These are phyloP conservation scores for Talaromyces rugulosus DNA, from an alignment of 2,329 filamentous ascomycete genomes.

Conservation along the genomic window DNA sequence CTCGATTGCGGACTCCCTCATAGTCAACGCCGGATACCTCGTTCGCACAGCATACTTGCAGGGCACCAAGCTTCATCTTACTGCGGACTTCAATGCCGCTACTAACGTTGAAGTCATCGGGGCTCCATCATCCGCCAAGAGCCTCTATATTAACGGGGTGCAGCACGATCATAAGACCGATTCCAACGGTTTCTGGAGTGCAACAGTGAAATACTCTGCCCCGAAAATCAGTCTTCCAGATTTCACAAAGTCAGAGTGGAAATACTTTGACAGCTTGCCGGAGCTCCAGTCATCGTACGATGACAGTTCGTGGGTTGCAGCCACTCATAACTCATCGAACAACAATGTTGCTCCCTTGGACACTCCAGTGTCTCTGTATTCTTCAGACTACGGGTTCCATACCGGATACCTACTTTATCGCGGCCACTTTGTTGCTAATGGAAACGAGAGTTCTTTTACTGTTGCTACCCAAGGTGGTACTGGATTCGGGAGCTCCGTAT, in stretches of 20 bases:
- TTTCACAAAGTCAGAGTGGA: conserved; percentile 61
- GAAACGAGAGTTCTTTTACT: conserved; percentile 55
- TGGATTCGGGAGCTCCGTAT: conserved; percentile 64
- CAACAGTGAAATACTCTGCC: conserved; percentile 47
- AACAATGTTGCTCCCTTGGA: conserved; percentile 55
- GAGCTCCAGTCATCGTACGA: conserved; percentile 63
- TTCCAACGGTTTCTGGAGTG: conserved; percentile 47
- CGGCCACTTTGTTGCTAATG: conserved; percentile 63
- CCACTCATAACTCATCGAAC: conserved; percentile 55
- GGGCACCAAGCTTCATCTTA: conserved; percentile 56
- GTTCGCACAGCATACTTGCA: conserved; percentile 49
- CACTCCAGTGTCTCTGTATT: conserved; percentile 65
- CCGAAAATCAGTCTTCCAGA: conserved; percentile 55
- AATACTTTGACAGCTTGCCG: conserved; percentile 65
- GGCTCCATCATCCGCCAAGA: conserved; percentile 51
- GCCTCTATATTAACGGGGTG: conserved; percentile 60
- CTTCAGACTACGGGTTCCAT: conserved; percentile 70
- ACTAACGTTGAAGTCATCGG: conserved; percentile 66
- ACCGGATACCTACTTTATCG: conserved; percentile 66
- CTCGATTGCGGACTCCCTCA: conserved; percentile 29
- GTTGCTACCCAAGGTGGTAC: conserved; percentile 62
- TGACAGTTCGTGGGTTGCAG: conserved; percentile 62
- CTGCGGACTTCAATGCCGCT: conserved; percentile 69
- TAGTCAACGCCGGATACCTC: conserved; percentile 42
- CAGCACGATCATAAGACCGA: conserved; percentile 38